A percentile compares a stretch with the other conserved stretches of the same genome.
Conservation (phyloP, 2,329 filamentous ascomycete species). For the Venturia asperata region DNA sequence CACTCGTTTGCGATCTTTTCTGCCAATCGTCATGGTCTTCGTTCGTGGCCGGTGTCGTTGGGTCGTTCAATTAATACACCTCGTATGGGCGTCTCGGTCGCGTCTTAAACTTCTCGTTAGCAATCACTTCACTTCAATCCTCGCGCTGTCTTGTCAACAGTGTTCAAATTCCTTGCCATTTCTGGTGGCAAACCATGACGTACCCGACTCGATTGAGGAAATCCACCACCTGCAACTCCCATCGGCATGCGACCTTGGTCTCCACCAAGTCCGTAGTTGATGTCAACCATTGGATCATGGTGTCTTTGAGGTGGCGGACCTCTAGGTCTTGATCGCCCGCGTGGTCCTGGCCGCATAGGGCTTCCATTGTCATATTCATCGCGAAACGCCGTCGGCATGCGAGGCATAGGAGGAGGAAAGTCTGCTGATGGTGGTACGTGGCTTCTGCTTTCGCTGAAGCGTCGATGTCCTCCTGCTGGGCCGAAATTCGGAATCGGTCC, state of each 20-base stretch:
- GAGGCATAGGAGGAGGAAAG: slow-evolving; percentile 4
- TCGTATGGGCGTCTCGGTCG: slow-evolving; percentile 5
- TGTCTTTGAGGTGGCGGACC: neutral
- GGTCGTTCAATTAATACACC: neutral
- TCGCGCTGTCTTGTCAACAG: slow-evolving; percentile 1
- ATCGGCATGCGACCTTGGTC: slow-evolving; percentile 10
- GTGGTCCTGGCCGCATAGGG: slow-evolving; percentile 1
- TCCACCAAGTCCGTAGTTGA: slow-evolving; percentile 7
- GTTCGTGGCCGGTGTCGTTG: neutral
- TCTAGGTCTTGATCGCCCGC: slow-evolving; percentile 8
- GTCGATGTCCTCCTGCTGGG: neutral
- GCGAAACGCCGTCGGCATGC: neutral
- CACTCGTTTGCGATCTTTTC: neutral
- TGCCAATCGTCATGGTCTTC: neutral
- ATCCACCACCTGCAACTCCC: neutral
- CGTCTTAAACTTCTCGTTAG: slow-evolving; percentile 4
- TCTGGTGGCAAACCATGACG: neutral
- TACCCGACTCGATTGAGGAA: neutral
- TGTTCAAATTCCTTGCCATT: neutral
- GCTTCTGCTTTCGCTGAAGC: slow-evolving; percentile 4
- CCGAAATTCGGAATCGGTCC: slow-evolving; percentile 4
- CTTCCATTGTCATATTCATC: slow-evolving; percentile 9
- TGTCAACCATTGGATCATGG: slow-evolving; percentile 9
- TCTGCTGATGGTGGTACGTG: neutral
- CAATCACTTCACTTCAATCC: neutral